Conservation (phyloP, 257 asterid genomes). For the Gentiana macrophylla region DNA sequence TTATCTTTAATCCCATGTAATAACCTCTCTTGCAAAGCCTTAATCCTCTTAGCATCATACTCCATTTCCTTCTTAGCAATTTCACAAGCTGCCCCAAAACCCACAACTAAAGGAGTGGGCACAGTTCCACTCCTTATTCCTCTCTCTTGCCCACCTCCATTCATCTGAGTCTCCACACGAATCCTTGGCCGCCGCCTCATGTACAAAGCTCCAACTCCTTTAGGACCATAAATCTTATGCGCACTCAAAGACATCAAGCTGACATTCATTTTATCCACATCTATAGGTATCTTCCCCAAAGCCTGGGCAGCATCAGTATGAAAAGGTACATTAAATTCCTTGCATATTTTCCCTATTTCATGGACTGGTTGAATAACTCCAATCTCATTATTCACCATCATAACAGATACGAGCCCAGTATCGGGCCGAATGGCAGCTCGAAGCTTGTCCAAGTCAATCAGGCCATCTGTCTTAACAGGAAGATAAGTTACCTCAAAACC, state of each 20-base stretch:
- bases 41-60: slow-evolving; percentile 69
- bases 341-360: slow-evolving; percentile 84
- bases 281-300: slow-evolving; percentile 76
- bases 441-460: slow-evolving; percentile 52
- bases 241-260: slow-evolving; percentile 96
- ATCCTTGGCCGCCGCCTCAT: slow-evolving; percentile 92
- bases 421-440: slow-evolving; percentile 70
- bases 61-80: slow-evolving; percentile 91
- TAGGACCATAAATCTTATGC: slow-evolving; percentile 93
- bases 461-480: slow-evolving; percentile 73
- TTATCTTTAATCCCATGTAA: slow-evolving; percentile 58
- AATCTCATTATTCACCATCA: slow-evolving; percentile 98
- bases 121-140: slow-evolving; percentile 98
- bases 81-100: slow-evolving; percentile 94
- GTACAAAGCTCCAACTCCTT: slow-evolving; percentile 86
- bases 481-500: slow-evolving; percentile 85
- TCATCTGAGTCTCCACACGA: slow-evolving; percentile 95
- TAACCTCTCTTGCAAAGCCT: slow-evolving; percentile 47
- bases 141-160: slow-evolving; percentile 98
- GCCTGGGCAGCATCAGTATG: slow-evolving; percentile 98
- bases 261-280: slow-evolving; percentile 81
- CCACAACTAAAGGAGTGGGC: slow-evolving; percentile 88
- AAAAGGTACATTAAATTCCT: slow-evolving; percentile 63
- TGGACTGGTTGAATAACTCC: slow-evolving; percentile 92
- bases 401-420: slow-evolving; percentile 76